Evolutionary conservation across 129 eudicot species (phyloP), one percentile per base, ranked within the genome.

Genomic region (Heracleum sosnowskyi): DNA sequence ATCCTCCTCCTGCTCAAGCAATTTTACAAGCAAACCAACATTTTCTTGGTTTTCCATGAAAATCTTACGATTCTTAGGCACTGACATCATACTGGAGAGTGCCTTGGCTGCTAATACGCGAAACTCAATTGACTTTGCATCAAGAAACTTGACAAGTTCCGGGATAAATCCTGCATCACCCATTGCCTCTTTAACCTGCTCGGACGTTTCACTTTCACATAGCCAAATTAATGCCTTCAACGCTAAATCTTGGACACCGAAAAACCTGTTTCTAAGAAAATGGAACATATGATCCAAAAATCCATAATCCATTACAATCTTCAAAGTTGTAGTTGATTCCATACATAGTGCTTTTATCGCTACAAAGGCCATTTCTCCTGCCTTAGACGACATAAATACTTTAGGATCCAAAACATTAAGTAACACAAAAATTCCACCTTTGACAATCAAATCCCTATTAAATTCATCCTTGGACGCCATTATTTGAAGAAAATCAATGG

Each of bases 161-260:
- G 88, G 89, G 83, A 92, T 92, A 40, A 87, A 92, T 22, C 97
- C 97, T 7, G 91, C 91, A 69, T 92, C 92, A 17, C 97, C 99
- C 99, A 92, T 92, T 16, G 86, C 86, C 74, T 87, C 92, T 79
- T 86, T 87, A 3, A 88, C 89, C 78, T 86, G 92, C 64, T 90
- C 94, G 1, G 96, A 95, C 18, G 83, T 82, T 72, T 85, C 91
- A 74, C 88, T 82, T 72, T 85, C 91, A 74, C 88, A 84, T 24
- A 95, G 89, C 96, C 96, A 92, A 88, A 81, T 90, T 4, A 94
- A 86, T 10, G 92, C 92, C 85, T 89, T 87, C 2, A 92, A 81
- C 0, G 92, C 87, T 45, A 90, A 57, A 82, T 95, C 99, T 84
- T 95, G 97, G 16, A 12, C 20, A 86, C 75, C 0, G 91, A 83